phyloP scores from a whole-genome alignment of 139 green algal genomes.

The Tetratostichococcus sp. region DNA sequence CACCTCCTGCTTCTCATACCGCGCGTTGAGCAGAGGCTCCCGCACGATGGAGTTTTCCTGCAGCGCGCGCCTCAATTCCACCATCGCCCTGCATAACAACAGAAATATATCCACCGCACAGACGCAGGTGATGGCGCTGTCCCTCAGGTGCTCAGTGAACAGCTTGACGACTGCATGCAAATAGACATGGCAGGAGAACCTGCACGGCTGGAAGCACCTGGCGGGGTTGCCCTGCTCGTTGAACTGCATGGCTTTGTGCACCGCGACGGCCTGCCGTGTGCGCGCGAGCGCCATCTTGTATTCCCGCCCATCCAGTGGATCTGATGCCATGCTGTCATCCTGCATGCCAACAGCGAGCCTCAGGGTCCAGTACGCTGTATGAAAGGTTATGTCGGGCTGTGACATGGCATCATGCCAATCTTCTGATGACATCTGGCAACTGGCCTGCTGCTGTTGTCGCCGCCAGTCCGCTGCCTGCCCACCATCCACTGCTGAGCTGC shows the following conservation, averaged over 20 bases:
- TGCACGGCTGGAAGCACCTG: constrained; percentile 24
- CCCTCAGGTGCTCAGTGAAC: no score
- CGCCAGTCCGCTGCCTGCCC: background rate
- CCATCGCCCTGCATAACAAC: constrained; percentile 45
- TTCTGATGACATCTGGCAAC: background rate
- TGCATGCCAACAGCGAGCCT: no score
- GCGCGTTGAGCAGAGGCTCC: constrained; percentile 47
- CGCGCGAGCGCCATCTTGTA: constrained; percentile 62
- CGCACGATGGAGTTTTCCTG: constrained; percentile 65
- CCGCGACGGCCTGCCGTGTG: constrained; percentile 57
- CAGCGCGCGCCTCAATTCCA: constrained; percentile 65
- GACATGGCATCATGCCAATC: no score
- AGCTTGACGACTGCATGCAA: no score
- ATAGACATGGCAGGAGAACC: no score
- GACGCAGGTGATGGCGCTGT: no score
- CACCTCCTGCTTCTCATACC: constrained; percentile 34
- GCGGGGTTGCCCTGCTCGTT: constrained; percentile 48
- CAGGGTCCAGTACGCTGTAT: no score
- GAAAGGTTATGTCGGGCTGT: no score
- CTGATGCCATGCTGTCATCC: background rate
- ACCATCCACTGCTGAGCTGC: background rate
- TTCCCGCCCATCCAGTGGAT: constrained; percentile 31
- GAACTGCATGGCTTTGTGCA: constrained; percentile 58
- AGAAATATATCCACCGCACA: no score
- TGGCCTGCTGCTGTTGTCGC: background rate